These are phyloP conservation scores for Forsythia suspensa DNA, from an alignment of 257 asterid species.

Conservation along the genomic window DNA sequence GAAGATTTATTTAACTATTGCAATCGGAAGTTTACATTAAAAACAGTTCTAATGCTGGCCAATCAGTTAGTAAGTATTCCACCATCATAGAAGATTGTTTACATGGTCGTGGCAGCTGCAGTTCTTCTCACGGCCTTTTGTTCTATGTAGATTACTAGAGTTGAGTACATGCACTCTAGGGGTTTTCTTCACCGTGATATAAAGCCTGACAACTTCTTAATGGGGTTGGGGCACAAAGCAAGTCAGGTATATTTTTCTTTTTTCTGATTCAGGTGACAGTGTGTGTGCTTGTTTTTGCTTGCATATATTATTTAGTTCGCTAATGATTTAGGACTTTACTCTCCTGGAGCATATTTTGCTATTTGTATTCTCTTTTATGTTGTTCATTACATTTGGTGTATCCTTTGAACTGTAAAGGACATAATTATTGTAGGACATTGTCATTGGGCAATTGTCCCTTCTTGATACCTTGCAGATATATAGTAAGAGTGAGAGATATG, in stretches of 20 bases:
- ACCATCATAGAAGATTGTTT: too few species aligned
- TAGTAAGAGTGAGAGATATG: not conserved
- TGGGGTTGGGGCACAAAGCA: slow-evolving; percentile 93
- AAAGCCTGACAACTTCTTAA: slow-evolving; percentile 89
- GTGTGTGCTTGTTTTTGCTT: not conserved
- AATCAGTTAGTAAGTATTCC: slow-evolving; percentile 35
- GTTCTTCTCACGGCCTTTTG: slow-evolving; percentile 4
- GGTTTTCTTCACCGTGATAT: slow-evolving; percentile 96
- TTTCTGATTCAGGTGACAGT: not conserved
- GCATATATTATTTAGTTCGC: not conserved
- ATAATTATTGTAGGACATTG: not conserved
- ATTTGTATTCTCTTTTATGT: not conserved
- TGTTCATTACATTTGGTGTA: not conserved
- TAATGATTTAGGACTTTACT: not conserved
- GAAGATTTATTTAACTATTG: slow-evolving; percentile 86
- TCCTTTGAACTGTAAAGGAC: not conserved
- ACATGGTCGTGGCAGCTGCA: slow-evolving; percentile 19
- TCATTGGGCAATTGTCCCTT: not conserved
- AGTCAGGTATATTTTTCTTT: slow-evolving; percentile 57
- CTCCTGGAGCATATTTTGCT: not conserved
- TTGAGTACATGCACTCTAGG: slow-evolving; percentile 80
- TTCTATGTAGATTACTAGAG: slow-evolving; percentile 59
- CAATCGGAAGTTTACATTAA: slow-evolving; percentile 74
- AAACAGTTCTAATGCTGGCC: slow-evolving; percentile 90
- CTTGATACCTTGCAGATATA: not conserved